Conservation (phyloP, 352 stramenopile species). For the Pilasporangium apinafurcum region DNA sequence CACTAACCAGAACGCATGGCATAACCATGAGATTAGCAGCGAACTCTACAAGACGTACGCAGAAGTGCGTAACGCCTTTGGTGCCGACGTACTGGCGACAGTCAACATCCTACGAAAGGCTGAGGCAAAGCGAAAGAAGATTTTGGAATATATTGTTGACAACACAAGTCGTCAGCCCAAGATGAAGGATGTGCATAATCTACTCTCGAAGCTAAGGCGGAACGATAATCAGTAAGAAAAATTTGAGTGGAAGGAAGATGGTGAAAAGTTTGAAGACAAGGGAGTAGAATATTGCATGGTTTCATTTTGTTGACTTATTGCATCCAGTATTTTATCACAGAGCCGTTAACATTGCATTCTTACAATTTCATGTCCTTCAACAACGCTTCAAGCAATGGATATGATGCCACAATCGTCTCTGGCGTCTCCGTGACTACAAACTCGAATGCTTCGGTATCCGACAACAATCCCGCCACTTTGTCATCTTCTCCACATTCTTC, state of each 20-base stretch:
- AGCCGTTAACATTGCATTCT: no score
- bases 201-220: constrained; percentile 17
- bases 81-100: constrained; percentile 14
- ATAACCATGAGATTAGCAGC: constrained; percentile 26
- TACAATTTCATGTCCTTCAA: constrained; percentile 18
- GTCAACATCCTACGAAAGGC: constrained; percentile 21
- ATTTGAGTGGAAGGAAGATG: no score
- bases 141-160: constrained; percentile 27
- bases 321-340: no score
- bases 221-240: constrained; percentile 1
- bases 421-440: constrained; percentile 24
- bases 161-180: constrained; percentile 13
- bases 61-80: constrained; percentile 21
- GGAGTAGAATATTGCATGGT: background rate
- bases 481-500: no score
- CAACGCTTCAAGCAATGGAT: constrained; percentile 16
- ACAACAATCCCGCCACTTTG: constrained; percentile 29
- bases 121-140: constrained; percentile 21
- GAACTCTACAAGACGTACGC: constrained; percentile 21
- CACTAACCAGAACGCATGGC: constrained; percentile 23
- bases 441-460: constrained; percentile 33
- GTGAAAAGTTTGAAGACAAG: background rate
- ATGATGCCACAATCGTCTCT: constrained; percentile 20
- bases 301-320: background rate
- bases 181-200: constrained; percentile 36